phyloP scores from a whole-genome alignment of 176 grass and related monocot species.

The Rhynchospora pubera region DNA sequence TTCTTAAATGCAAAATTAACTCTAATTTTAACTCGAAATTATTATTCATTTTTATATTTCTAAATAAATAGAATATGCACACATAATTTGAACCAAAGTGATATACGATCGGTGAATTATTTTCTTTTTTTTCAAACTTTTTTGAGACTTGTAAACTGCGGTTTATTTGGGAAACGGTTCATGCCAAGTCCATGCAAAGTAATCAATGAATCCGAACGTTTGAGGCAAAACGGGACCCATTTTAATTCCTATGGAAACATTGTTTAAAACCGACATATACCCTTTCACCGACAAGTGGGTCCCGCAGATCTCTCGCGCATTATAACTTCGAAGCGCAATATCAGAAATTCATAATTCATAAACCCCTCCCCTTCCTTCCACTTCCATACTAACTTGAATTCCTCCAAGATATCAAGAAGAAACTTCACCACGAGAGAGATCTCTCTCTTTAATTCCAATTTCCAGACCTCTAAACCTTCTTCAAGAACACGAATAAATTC shows the following conservation, averaged over 20 bases:
- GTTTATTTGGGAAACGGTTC: neutral
- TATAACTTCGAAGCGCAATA: neutral
- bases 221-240: neutral
- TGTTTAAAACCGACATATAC: neutral
- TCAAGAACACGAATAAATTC: neutral
- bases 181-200: conserved; percentile 3
- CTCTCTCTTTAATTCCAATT: neutral
- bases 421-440: neutral
- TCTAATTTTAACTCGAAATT: too few relatives aligned
- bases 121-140: neutral
- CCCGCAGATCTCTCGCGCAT: neutral
- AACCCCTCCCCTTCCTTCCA: neutral
- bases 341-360: conserved; percentile 7
- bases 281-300: neutral
- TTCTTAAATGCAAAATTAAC: too few relatives aligned
- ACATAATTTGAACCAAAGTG: too few relatives aligned
- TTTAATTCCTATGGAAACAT: neutral
- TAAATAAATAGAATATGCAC: neutral
- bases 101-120: too few relatives aligned
- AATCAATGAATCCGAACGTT: neutral
- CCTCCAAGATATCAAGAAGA: neutral
- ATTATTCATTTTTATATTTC: too few relatives aligned
- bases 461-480: neutral
- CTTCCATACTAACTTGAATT: neutral
- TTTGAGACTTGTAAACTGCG: neutral